Base-by-base conservation (phyloP, 805 yeast species). In the Kregervanrija fluxuum region DNA sequence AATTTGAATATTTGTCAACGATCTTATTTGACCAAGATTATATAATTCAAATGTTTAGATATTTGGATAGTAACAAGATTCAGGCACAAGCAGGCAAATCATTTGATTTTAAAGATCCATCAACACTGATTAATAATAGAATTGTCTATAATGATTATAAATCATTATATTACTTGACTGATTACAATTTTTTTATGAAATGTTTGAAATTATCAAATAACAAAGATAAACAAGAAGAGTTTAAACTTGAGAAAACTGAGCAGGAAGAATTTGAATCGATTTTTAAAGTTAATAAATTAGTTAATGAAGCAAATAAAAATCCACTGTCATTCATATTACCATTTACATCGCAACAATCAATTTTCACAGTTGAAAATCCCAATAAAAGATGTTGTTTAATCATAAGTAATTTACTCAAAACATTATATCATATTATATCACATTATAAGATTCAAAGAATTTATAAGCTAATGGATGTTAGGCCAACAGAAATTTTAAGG, bases 391-490 rank as follows among this genome's bases (percentile, higher is more conserved):
- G 69, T 48, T 74, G 80, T 52, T 64, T 68, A 45, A 70, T 73
- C 1, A 52, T 79, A 40, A 56, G 68, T 8, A 80, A 80, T 54
- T 50, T 85, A 30, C 61, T 89, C 43, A 69, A 71, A 15, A 67
- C 78, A 1, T 60, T 80, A 32, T 75, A 85, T 50, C 73, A 76
- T 54, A 68, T 84, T 1, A 66, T 86, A 3, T 54, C 60, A 11
- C 74, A 79, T 33, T 77, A 74, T 45, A 85, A 86, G 48, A 77
- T 91, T 0, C 95, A 89, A 57, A 67, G 98, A 40, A 73, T 84
- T 4, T 68, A 84, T 34, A 71, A 79, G 15, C 64, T 85, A 33
- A 75, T 76, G 45, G 86, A 80, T 42, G 71, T 65, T 52, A 81
- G 77, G 48, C 83, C 90, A 1, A 73, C 86, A 0, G 84, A 78